These are phyloP conservation scores for Cladosporium colombiae DNA, from an alignment of 2,329 filamentous ascomycete species.

Conservation along the genomic window DNA sequence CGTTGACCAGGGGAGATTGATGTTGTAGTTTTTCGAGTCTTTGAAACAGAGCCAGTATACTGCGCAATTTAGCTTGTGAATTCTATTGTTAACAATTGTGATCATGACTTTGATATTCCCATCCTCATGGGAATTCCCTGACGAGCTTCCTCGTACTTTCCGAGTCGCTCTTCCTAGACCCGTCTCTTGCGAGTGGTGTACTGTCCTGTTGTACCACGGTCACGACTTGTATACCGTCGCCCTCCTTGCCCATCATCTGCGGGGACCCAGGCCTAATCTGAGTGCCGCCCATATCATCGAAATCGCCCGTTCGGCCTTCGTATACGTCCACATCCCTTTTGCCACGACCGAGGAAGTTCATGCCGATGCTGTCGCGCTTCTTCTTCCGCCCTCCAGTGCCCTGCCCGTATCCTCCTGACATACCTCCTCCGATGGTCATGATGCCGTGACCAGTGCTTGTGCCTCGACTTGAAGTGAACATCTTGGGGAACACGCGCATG, in stretches of 20 bases:
- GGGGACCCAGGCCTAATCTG: conserved; percentile 14
- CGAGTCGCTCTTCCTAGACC: neutral
- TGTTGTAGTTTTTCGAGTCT: neutral
- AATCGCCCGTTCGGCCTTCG: neutral
- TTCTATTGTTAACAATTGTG: neutral
- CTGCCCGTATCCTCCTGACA: neutral
- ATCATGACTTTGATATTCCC: neutral
- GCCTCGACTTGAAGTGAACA: conserved; percentile 25
- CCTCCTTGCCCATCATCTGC: neutral
- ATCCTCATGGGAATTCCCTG: neutral
- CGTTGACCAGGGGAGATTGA: neutral
- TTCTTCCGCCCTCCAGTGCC: neutral
- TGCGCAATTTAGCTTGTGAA: neutral
- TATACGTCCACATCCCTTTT: conserved; percentile 2
- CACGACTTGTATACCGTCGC: conserved; percentile 11
- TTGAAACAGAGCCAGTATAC: neutral
- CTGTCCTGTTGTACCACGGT: conserved; percentile 18
- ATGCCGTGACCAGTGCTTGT: neutral
- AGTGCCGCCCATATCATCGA: conserved; percentile 1
- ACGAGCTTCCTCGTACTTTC: conserved; percentile 15
- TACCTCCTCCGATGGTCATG: conserved; percentile 3
- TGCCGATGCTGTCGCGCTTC: conserved; percentile 12
- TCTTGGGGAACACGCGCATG: conserved; percentile 30
- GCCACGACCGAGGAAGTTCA: conserved; percentile 11
- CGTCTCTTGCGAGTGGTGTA: neutral